Percentiles rank a stretch among this genome's conserved stretches.
These are phyloP conservation scores for Phialophora verrucosa DNA, from an alignment of 2,329 filamentous ascomycete genomes.

Conservation along the genomic window DNA sequence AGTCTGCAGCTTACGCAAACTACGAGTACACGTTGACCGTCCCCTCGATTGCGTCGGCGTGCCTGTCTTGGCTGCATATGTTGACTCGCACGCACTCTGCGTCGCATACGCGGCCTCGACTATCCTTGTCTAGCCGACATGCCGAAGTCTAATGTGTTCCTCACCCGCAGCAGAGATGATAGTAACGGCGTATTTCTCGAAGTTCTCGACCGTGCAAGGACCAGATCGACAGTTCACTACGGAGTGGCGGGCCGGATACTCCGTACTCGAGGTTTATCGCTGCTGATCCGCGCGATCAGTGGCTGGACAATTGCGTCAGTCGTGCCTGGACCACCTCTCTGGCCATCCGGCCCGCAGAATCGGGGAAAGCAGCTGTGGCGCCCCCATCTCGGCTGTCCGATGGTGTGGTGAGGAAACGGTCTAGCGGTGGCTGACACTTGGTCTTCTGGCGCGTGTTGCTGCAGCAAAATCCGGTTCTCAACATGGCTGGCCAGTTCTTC, in stretches of 20 bases:
- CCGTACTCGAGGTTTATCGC: neutral
- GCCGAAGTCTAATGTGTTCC: neutral
- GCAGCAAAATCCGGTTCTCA: constrained; percentile 6
- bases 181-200: neutral
- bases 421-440: constrained; percentile 18
- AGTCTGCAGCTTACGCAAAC: neutral
- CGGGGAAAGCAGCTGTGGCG: constrained; percentile 13
- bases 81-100: neutral
- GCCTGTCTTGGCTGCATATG: neutral
- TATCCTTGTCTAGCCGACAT: neutral
- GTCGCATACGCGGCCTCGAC: constrained; percentile 1
- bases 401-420: constrained; percentile 5
- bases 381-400: constrained; percentile 6
- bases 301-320: constrained; percentile 19
- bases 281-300: constrained; percentile 3
- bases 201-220: constrained; percentile 4
- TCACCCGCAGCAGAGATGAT: neutral
- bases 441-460: neutral
- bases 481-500: neutral
- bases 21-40: neutral
- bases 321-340: neutral
- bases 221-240: neutral
- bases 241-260: constrained; percentile 5
- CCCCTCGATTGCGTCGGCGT: neutral
- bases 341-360: constrained; percentile 7